A percentile compares a stretch with the other conserved stretches of the same genome.
These are phyloP conservation scores for Aquilaria yunnanensis DNA, from an alignment of 345 rosid species.

Conservation along the genomic window DNA sequence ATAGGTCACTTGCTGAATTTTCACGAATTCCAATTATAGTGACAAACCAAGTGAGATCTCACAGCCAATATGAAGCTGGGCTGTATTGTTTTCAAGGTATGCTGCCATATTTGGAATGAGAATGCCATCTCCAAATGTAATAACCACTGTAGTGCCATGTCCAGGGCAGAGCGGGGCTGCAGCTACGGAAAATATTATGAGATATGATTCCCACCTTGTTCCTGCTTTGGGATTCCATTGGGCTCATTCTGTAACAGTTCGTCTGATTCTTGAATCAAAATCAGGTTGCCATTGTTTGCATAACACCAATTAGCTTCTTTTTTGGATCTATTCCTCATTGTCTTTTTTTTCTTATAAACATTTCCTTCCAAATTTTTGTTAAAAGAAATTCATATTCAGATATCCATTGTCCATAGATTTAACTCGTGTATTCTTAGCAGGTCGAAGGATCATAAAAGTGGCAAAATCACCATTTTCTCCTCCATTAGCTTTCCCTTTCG, in stretches of 20 bases:
- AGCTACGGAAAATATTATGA: constrained; percentile 21
- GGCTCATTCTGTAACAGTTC: constrained; percentile 85
- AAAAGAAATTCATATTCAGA: no score
- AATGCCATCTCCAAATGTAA: constrained; percentile 8
- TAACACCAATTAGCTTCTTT: background rate
- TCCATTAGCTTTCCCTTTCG: constrained; percentile 68
- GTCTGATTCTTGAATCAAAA: constrained; percentile 65
- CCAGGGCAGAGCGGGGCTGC: constrained; percentile 35
- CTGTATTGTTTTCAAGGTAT: constrained; percentile 71
- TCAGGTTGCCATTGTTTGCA: constrained; percentile 38
- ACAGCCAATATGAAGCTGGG: constrained; percentile 36
- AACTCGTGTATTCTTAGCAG: constrained; percentile 27
- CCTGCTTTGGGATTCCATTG: constrained; percentile 81
- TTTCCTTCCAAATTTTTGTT: background rate
- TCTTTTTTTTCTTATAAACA: background rate
- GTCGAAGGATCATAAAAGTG: constrained; percentile 67
- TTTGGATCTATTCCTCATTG: background rate
- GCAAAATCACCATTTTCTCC: constrained; percentile 86
- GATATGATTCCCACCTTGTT: constrained; percentile 63
- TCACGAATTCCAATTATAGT: constrained; percentile 76
- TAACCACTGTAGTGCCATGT: constrained; percentile 6
- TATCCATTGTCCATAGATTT: no score
- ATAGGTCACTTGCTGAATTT: constrained; percentile 80
- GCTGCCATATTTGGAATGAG: constrained; percentile 10
- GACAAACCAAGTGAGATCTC: constrained; percentile 90